phyloP scores from a whole-genome alignment of 495 filamentous ascomycete genomes.

The Cercophora scortea region DNA sequence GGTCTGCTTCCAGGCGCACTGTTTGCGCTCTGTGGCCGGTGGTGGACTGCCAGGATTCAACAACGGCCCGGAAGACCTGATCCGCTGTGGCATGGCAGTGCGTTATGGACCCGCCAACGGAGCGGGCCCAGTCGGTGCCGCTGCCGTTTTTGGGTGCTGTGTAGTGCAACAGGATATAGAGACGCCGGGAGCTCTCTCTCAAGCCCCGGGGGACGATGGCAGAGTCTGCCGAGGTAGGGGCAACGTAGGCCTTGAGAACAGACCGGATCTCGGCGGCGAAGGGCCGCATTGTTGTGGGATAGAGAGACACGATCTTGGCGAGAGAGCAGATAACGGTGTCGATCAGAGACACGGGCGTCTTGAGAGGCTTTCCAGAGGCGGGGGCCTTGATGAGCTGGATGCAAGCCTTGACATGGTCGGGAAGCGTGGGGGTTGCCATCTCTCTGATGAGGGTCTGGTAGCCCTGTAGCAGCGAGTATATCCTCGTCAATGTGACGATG shows the following conservation, averaged over 20 bases:
- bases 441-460: constrained; percentile 79
- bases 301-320: constrained; percentile 59
- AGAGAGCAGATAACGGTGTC: constrained; percentile 53
- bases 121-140: constrained; percentile 64
- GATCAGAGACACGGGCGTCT: constrained; percentile 37
- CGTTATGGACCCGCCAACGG: constrained; percentile 49
- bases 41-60: constrained; percentile 70
- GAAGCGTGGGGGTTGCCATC: constrained; percentile 75
- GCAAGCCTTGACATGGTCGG: constrained; percentile 63
- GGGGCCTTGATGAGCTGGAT: constrained; percentile 55
- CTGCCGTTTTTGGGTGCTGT: constrained; percentile 68
- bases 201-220: constrained; percentile 40
- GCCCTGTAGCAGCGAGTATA: constrained; percentile 72
- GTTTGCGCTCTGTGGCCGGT: constrained; percentile 27
- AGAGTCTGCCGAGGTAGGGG: constrained; percentile 44
- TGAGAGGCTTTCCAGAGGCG: constrained; percentile 28
- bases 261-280: constrained; percentile 58
- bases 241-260: constrained; percentile 48
- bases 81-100: constrained; percentile 61
- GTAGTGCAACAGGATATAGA: constrained; percentile 62
- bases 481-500: constrained; percentile 68
- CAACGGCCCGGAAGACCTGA: constrained; percentile 63
- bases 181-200: constrained; percentile 43
- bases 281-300: constrained; percentile 72
- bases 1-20: constrained; percentile 29